Percentiles rank a stretch among this genome's conserved stretches.
Evolutionary conservation across 164 flowering plant species (phyloP).

Genomic region (Berberis thunbergii): DNA sequence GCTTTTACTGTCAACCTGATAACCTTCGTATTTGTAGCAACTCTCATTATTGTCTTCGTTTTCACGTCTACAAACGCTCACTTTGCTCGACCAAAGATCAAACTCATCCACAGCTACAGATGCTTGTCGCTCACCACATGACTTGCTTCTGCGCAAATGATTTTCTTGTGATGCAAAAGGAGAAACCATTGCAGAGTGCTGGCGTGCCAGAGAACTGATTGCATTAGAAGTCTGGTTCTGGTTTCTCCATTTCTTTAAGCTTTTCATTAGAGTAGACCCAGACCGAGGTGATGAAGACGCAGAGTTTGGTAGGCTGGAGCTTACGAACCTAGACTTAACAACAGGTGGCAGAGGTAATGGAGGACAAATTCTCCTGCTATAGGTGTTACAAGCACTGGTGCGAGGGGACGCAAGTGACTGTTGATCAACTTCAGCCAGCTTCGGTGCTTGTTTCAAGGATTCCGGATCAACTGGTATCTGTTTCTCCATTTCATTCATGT

Average conservation of each 20-base stretch:
- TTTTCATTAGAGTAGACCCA: slow-evolving; percentile 21
- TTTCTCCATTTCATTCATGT: slow-evolving; percentile 24
- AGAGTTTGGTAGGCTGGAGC: slow-evolving; percentile 47
- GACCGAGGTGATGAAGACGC: slow-evolving; percentile 35
- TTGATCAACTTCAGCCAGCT: neutral
- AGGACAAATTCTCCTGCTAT: neutral
- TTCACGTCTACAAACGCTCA: neutral
- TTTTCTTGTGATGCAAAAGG: slow-evolving; percentile 4
- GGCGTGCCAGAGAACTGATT: slow-evolving; percentile 11
- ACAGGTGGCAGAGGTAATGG: slow-evolving; percentile 10
- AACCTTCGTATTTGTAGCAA: neutral
- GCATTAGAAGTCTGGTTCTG: slow-evolving; percentile 23
- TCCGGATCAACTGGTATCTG: slow-evolving; percentile 56
- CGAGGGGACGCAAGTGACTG: neutral
- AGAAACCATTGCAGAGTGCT: slow-evolving; percentile 18
- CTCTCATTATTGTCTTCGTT: neutral
- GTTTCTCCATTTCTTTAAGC: slow-evolving; percentile 22
- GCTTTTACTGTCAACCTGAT: neutral
- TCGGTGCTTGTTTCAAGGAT: slow-evolving; percentile 29
- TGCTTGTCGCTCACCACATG: slow-evolving; percentile 49
- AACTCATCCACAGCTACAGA: slow-evolving; percentile 33
- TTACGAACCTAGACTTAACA: slow-evolving; percentile 27
- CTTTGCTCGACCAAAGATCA: slow-evolving; percentile 27
- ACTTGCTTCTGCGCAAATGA: slow-evolving; percentile 43
- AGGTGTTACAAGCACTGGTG: neutral